A percentile compares a stretch with the other conserved stretches of the same genome.
phyloP scores from a whole-genome alignment of 139 green algal species.

The Chlorella sorokiniana region DNA sequence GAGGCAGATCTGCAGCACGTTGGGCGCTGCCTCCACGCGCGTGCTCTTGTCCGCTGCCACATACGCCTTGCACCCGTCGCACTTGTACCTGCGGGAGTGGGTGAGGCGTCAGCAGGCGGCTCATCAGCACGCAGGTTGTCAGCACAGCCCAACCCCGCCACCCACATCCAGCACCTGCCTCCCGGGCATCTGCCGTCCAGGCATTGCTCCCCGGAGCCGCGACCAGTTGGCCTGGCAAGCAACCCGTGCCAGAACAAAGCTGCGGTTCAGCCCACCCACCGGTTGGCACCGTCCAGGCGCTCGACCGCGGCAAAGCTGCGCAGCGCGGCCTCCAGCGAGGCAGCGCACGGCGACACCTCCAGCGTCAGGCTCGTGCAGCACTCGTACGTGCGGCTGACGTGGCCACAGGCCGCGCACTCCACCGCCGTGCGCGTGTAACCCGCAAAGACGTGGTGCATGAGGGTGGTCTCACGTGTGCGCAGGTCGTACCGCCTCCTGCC shows the following conservation, averaged over 20 bases:
- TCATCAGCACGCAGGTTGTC: background rate
- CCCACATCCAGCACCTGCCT: too few relatives aligned
- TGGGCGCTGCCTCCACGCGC: conserved; percentile 62
- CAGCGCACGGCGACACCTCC: conserved; percentile 24
- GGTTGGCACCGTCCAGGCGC: conserved; percentile 71
- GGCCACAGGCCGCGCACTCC: conserved; percentile 35
- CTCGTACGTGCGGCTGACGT: conserved; percentile 32
- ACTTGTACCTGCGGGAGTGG: conserved; percentile 20
- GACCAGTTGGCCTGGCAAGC: background rate
- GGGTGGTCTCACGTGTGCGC: conserved; percentile 66
- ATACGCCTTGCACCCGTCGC: conserved; percentile 45
- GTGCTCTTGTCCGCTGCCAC: conserved; percentile 40
- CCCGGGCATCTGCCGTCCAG: background rate
- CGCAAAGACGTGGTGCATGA: conserved; percentile 68
- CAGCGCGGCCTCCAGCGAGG: conserved; percentile 46
- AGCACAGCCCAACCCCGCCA: background rate
- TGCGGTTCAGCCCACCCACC: conserved; percentile 56
- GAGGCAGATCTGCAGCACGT: conserved; percentile 56
- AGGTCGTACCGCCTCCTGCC: conserved; percentile 53
- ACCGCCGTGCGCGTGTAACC: conserved; percentile 68
- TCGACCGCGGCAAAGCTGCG: conserved; percentile 45
- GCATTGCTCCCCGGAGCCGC: background rate
- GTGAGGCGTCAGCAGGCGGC: background rate
- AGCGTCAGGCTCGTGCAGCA: conserved; percentile 45
- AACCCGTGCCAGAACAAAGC: background rate